Conservation (phyloP, 2,329 filamentous ascomycete species). For the Diatrype stigma region DNA sequence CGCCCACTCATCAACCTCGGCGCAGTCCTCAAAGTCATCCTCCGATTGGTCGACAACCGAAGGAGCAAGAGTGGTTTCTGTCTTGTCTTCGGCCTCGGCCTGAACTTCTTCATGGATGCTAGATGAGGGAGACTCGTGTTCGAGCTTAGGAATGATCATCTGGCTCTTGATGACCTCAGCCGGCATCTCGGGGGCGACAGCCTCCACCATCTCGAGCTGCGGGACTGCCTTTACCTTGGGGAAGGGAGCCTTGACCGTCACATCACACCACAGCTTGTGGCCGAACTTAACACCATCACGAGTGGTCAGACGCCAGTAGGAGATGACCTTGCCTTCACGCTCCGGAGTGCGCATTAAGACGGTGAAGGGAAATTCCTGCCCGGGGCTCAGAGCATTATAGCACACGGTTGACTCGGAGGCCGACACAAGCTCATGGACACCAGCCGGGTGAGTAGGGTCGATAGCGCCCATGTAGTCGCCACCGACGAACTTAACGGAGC, state of each 20-base stretch:
- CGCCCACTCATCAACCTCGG: slow-evolving; percentile 57
- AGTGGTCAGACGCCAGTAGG: slow-evolving; percentile 92
- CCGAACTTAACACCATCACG: slow-evolving; percentile 79
- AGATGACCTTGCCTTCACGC: slow-evolving; percentile 76
- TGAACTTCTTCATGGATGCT: slow-evolving; percentile 70
- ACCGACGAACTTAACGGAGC: slow-evolving; percentile 84
- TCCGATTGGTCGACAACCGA: slow-evolving; percentile 33
- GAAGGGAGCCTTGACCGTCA: slow-evolving; percentile 63
- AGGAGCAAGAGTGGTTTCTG: slow-evolving; percentile 29
- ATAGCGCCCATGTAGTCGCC: slow-evolving; percentile 96
- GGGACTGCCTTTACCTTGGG: slow-evolving; percentile 53
- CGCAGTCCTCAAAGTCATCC: slow-evolving; percentile 50
- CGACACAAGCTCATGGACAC: slow-evolving; percentile 68
- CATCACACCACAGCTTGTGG: slow-evolving; percentile 91
- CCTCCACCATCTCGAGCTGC: slow-evolving; percentile 15
- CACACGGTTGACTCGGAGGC: slow-evolving; percentile 81
- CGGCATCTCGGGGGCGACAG: slow-evolving; percentile 3
- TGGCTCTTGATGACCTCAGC: slow-evolving; percentile 45
- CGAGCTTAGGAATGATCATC: slow-evolving; percentile 96
- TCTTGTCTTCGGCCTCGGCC: slow-evolving; percentile 49
- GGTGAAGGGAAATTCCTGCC: slow-evolving; percentile 74
- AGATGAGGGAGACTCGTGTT: slow-evolving; percentile 83
- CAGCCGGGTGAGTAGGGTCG: slow-evolving; percentile 74
- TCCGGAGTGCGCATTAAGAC: slow-evolving; percentile 78
- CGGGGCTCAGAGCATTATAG: slow-evolving; percentile 63